These are phyloP conservation scores for Cardamine chenopodiifolia DNA, from an alignment of 345 rosid genomes.

Conservation along the genomic window DNA sequence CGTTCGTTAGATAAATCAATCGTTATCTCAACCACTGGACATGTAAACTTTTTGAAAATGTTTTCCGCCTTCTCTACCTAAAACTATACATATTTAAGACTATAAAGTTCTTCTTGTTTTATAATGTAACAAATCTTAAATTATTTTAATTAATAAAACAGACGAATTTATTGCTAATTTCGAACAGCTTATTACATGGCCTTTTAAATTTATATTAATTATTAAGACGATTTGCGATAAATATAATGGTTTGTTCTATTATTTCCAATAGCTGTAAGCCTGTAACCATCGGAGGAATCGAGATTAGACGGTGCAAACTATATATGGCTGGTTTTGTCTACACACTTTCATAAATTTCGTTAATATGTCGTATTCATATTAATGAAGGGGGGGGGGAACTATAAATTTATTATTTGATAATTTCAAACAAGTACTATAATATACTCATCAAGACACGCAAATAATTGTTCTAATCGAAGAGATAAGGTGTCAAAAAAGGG, in stretches of 20 bases:
- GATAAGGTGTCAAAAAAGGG: conserved; percentile 36
- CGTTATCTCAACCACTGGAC: conserved; percentile 35
- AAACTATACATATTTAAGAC: conserved; percentile 17
- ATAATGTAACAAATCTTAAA: neutral
- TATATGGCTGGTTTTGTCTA: conserved; percentile 8
- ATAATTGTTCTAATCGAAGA: conserved; percentile 28
- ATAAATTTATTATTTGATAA: neutral
- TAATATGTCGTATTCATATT: conserved; percentile 32
- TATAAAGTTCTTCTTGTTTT: conserved; percentile 8
- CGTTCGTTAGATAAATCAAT: conserved; percentile 30
- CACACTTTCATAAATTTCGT: conserved; percentile 1
- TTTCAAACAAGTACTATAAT: neutral
- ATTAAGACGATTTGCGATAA: neutral
- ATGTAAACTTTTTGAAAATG: conserved; percentile 8
- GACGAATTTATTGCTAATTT: neutral
- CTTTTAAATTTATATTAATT: neutral
- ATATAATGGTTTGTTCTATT: neutral
- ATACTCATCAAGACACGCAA: conserved; percentile 28
- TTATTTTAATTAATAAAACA: neutral
- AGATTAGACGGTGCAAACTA: conserved; percentile 31
- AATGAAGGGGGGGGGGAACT: conserved; percentile 1
- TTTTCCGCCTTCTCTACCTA: conserved; percentile 29
- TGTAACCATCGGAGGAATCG: neutral
- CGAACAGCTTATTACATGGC: neutral
- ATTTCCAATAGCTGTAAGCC: neutral